Base-by-base conservation (phyloP, 129 eudicot species). In the Chrysanthemum makinoi region DNA sequence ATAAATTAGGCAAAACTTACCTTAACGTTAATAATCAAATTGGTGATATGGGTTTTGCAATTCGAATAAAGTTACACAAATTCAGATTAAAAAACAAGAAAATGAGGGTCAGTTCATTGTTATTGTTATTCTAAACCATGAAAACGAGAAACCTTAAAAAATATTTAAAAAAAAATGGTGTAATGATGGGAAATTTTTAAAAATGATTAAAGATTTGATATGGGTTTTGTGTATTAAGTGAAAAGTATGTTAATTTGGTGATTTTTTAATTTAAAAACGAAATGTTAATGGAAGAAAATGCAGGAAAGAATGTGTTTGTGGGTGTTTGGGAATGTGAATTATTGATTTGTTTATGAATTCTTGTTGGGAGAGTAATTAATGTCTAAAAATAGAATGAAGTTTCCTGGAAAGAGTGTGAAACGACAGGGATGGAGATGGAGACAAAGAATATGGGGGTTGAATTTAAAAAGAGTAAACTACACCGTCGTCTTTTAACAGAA, bases 71-170 rank as follows among this genome's bases (percentile, higher is more conserved):
- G 69, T 22, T 68, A 66, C 43, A 64, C 54, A 54, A 57, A 58
- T 18, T 46, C 53, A 44, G 62, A 65, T 77, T 66, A 19, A 6
- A 20, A 51, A 55, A 47, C 43, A 33, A 16, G 55, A 58, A 39
- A 78, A 16, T 69, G 57, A 63, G 73, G 18, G 18, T 69, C 69
- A 80, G 55, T 75, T 75, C 50, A 24, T 71, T 24, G 64, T 19
- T 28, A 56, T 22, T 60, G 6, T 13, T 20, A 35, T 62, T 66
- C 46, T 77, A 62, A 33, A 78, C 73, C 77, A 30, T 65, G 26
- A 62, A 63, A 70, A 56, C 19, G 28, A 52, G 66, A 70, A 78
- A 72, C 82, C 82, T 72, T 72, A 46, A 78, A 46, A 15, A 71
- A 12, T 26, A 51, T n/a, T n/a, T 4, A 59, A 69, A n/a, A 75